phyloP scores from a whole-genome alignment of 768 basidiomycete genomes.

The Cystofilobasidium ferigula region DNA sequence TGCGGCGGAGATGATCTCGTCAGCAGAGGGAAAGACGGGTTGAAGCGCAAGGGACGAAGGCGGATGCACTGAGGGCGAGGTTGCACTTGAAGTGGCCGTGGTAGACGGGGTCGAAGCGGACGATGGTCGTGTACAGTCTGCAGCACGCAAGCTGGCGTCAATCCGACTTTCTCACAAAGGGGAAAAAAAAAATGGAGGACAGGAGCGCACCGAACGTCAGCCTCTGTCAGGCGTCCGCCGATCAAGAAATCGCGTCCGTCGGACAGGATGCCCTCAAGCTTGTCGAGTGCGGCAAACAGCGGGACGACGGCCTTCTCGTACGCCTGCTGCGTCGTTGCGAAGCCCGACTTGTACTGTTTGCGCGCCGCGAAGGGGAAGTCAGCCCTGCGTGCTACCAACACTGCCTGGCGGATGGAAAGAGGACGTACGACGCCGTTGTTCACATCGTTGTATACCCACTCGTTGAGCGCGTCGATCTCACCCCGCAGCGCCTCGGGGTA shows the following conservation, averaged over 20 bases:
- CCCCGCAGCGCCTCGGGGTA: constrained; percentile 62
- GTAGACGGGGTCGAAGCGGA: constrained; percentile 81
- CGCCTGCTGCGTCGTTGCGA: constrained; percentile 66
- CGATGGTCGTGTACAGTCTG: constrained; percentile 85
- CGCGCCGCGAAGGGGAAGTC: background rate
- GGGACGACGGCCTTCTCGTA: constrained; percentile 63
- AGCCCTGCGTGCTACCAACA: background rate
- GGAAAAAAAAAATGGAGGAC: background rate
- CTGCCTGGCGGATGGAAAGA: background rate
- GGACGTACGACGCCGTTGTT: constrained; percentile 39
- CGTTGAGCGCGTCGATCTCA: constrained; percentile 75
- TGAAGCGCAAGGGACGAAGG: too few relatives aligned
- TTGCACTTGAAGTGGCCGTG: constrained; percentile 91
- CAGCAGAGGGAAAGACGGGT: background rate
- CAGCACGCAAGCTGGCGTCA: constrained; percentile 30
- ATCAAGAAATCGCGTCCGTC: constrained; percentile 71
- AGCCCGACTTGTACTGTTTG: constrained; percentile 74
- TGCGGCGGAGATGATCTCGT: constrained; percentile 19
- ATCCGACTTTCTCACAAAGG: background rate
- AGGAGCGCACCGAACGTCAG: constrained; percentile 37
- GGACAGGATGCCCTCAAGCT: constrained; percentile 59
- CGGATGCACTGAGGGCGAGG: constrained; percentile 46
- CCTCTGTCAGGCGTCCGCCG: constrained; percentile 64
- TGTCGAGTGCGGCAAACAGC: constrained; percentile 69
- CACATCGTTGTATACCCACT: constrained; percentile 68